Evolutionary conservation across 2,329 filamentous ascomycete species (phyloP).

Genomic region (Microdochium nivale): DNA sequence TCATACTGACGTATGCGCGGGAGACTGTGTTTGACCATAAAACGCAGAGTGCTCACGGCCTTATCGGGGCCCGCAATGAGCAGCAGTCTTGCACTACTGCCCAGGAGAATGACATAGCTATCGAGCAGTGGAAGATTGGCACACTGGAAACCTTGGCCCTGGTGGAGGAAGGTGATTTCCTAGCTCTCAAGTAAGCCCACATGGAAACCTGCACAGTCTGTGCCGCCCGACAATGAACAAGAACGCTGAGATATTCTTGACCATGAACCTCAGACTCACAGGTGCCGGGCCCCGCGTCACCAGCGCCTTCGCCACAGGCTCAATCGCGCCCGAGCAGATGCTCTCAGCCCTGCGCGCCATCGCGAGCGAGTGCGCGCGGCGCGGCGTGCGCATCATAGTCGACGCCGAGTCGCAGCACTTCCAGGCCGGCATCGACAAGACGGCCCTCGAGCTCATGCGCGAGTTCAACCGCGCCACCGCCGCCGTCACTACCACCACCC

Average conservation of each 20-base stretch:
- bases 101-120: slow-evolving; percentile 16
- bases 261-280: slow-evolving; percentile 22
- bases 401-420: slow-evolving; percentile 37
- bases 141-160: slow-evolving; percentile 21
- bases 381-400: slow-evolving; percentile 31
- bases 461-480: slow-evolving; percentile 27
- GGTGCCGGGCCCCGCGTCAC: slow-evolving; percentile 31
- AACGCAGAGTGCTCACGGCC: slow-evolving; percentile 11
- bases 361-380: slow-evolving; percentile 25
- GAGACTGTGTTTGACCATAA: slow-evolving; percentile 31
- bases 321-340: slow-evolving; percentile 29
- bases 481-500: background rate
- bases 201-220: too few species aligned
- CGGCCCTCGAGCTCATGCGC: slow-evolving; percentile 25
- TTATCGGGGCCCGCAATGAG: slow-evolving; percentile 7
- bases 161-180: slow-evolving; percentile 22
- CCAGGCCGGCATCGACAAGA: slow-evolving; percentile 26
- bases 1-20: slow-evolving; percentile 47
- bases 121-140: slow-evolving; percentile 26
- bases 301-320: slow-evolving; percentile 23
- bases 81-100: slow-evolving; percentile 1
- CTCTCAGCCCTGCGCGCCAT: slow-evolving; percentile 30
- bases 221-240: too few species aligned
- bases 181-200: slow-evolving; percentile 27
- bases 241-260: too few species aligned